phyloP scores from a whole-genome alignment of 805 yeast genomes.

The Cyberlindnera amylophila region DNA sequence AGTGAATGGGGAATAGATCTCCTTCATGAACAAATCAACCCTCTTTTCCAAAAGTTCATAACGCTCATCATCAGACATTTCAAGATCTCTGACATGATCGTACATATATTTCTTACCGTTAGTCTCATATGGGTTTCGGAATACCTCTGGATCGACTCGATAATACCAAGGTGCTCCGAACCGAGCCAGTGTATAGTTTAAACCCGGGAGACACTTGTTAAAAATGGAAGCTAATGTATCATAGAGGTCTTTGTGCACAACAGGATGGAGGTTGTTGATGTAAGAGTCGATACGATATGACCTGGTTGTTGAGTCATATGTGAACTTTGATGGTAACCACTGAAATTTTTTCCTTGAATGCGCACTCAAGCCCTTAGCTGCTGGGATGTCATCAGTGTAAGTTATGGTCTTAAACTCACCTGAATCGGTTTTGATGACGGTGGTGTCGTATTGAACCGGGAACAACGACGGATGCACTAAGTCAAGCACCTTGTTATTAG shows the following conservation, averaged over 20 bases:
- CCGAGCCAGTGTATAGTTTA: conserved; percentile 2
- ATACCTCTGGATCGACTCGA: conserved; percentile 4
- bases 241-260: conserved; percentile 1
- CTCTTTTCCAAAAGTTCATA: neutral
- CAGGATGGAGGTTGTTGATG: conserved; percentile 11
- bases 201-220: conserved; percentile 8
- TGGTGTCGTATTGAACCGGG: conserved; percentile 12
- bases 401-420: neutral
- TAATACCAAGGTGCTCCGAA: conserved; percentile 5
- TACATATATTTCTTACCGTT: neutral
- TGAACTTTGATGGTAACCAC: conserved; percentile 7
- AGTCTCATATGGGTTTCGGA: neutral
- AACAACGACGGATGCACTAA: conserved; percentile 11
- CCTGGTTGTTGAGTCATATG: neutral
- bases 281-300: conserved; percentile 3
- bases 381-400: conserved; percentile 1
- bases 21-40: conserved; percentile 1
- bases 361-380: neutral
- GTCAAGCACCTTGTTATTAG: conserved; percentile 9
- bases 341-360: conserved; percentile 2
- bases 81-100: neutral
- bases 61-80: neutral
- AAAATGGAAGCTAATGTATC: conserved; percentile 1
- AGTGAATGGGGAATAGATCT: conserved; percentile 1
- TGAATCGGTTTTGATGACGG: neutral